A percentile compares a stretch with the other conserved stretches of the same genome.
phyloP scores from a whole-genome alignment of 768 basidiomycete genomes.

The Macrolepiota fuliginosa region DNA sequence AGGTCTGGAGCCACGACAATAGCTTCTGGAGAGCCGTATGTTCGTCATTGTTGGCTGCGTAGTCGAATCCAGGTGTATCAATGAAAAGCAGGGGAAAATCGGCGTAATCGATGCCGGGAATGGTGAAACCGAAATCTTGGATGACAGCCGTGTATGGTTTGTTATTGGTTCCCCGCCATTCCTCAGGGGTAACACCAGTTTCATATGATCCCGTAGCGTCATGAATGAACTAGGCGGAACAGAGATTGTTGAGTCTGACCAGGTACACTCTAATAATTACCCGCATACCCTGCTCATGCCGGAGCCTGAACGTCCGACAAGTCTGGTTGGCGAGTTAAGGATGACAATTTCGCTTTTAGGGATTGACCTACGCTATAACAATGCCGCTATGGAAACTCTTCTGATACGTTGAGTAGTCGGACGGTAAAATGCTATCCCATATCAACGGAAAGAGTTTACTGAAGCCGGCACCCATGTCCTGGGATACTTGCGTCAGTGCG shows the following conservation, averaged over 20 bases:
- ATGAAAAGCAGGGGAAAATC: constrained; percentile 12
- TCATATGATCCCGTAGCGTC: constrained; percentile 5
- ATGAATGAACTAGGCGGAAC: neutral
- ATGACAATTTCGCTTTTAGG: neutral
- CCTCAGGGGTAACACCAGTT: neutral
- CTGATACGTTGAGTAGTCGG: neutral
- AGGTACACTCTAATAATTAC: too few relatives aligned
- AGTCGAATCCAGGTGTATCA: constrained; percentile 9
- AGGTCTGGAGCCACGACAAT: neutral
- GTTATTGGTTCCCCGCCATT: neutral
- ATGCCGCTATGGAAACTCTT: neutral
- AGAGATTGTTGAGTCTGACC: neutral
- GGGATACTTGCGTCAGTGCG: neutral
- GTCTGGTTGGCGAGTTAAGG: neutral
- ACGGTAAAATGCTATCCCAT: neutral
- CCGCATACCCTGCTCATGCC: neutral
- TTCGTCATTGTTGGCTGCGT: neutral
- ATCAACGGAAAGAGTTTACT: neutral
- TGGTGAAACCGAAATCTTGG: neutral
- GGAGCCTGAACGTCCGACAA: constrained; percentile 1
- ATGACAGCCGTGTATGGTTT: neutral
- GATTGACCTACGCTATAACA: neutral
- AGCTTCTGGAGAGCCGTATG: neutral
- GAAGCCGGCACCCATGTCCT: neutral
- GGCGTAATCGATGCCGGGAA: neutral